Evolutionary conservation across 2,329 filamentous ascomycete species (phyloP), one percentile per base, ranked within the genome.

Genomic region (Periconia digitata): DNA sequence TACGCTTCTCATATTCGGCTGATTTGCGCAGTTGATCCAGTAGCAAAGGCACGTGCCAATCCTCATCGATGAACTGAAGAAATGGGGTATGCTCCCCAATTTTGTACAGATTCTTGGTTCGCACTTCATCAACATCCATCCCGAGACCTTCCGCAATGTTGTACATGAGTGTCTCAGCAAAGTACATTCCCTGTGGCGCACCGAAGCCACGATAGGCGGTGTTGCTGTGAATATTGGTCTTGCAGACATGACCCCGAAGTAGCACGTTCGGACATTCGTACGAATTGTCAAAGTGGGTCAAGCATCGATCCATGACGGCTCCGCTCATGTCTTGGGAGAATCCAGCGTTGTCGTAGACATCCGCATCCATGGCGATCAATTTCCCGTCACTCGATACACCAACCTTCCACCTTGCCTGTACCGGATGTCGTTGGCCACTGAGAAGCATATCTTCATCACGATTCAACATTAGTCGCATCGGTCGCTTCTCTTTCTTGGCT

Each of bases 191-290:
- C 69, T 97, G 92, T 0, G 92, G 92, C 0, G 92, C 92, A 50
- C 92, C 92, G 59, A 97, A 97, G 0, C 92, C 92, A 60, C 92
- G 85, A 79, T 96, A 97, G 0, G 92, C 92, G 4, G 91, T 96
- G 72, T 97, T 97, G 4, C 90, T 95, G 73, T 97, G 90, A 0
- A 90, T 97, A 67, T 97, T 97, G 0, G 92, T 97, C 73, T 86
- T 92, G 77, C 90, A 95, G 24, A 95, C 74, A 39, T 89, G 84
- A 4, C 92, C 92, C 10, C 90, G 85, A n/a, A 96, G 83, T 59
- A 87, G 74, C 15, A 95, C 79, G 60, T 95, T 91, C 0, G 92
- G 91, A 45, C 95, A 90, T 44, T 84, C 83, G 73, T 97, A 97
- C 59, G 90, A 92, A 40, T 87, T 87, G 62, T 97, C 94, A 37